phyloP scores from a whole-genome alignment of 2,329 filamentous ascomycete genomes.

The Eutypa lata region DNA sequence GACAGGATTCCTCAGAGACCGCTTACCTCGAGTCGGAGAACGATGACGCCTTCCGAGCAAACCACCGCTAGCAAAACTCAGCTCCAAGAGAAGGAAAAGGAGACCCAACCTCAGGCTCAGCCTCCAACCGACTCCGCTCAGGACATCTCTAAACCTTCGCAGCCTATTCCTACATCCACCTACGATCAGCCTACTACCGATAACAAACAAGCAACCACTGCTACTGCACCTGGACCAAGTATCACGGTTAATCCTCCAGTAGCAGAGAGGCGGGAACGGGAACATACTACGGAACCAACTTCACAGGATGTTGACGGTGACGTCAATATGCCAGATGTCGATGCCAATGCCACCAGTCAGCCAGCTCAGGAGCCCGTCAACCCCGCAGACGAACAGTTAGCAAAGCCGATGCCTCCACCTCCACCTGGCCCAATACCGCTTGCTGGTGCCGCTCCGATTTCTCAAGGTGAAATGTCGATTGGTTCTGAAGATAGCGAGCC shows the following conservation, averaged over 20 bases:
- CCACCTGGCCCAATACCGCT: constrained; percentile 43
- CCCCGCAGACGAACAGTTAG: constrained; percentile 34
- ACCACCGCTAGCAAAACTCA: constrained; percentile 38
- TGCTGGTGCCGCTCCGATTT: constrained; percentile 27
- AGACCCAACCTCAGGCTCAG: constrained; percentile 28
- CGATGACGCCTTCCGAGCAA: constrained; percentile 51
- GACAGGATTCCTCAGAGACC: constrained; percentile 54
- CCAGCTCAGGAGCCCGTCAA: constrained; percentile 35
- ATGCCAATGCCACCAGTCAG: constrained; percentile 45
- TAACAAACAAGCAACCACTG: constrained; percentile 40
- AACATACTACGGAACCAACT: constrained; percentile 31
- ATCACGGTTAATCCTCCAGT: constrained; percentile 40
- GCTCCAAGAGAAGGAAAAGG: constrained; percentile 48
- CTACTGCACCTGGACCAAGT: constrained; percentile 32
- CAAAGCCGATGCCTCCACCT: constrained; percentile 43
- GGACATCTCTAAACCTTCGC: constrained; percentile 35
- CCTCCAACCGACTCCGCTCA: constrained; percentile 19
- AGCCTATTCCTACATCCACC: constrained; percentile 44
- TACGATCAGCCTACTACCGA: constrained; percentile 43
- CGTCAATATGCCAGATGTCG: constrained; percentile 64
- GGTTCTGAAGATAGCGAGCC: constrained; percentile 41
- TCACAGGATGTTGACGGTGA: constrained; percentile 55
- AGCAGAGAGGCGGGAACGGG: constrained; percentile 32
- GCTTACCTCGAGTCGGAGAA: constrained; percentile 51
- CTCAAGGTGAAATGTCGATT: constrained; percentile 38